Evolutionary conservation across 176 grass and related monocot genomes (phyloP).

Genomic region (Rhynchospora pubera): DNA sequence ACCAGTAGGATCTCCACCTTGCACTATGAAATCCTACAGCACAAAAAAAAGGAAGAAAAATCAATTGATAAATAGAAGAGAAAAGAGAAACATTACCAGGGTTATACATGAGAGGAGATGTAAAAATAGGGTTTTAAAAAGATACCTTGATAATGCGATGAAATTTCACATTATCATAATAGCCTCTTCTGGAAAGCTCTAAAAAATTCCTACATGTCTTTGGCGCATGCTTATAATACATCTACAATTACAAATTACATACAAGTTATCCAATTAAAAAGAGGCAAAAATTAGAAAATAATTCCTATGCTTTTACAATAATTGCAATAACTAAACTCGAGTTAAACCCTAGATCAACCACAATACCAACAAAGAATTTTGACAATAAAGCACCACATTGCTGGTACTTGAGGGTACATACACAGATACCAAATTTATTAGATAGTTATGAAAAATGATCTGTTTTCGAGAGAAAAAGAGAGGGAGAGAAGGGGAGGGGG

Average conservation of each 20-base stretch:
- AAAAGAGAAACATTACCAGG: not conserved
- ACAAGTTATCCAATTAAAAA: not conserved
- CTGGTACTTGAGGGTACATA: not conserved
- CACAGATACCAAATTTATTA: not conserved
- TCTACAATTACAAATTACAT: conserved; percentile 34
- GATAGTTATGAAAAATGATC: not conserved
- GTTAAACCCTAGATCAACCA: not conserved
- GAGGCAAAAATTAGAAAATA: not conserved
- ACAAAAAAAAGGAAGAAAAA: not conserved
- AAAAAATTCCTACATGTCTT: conserved; percentile 96
- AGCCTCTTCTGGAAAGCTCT: conserved; percentile 69
- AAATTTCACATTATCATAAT: conserved; percentile 85
- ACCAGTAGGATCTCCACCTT: conserved; percentile 94
- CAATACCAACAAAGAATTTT: not conserved
- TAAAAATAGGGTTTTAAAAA: not conserved
- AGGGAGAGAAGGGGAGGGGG: not conserved
- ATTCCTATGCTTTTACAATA: not conserved
- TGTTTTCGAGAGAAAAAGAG: not conserved
- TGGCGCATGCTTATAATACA: conserved; percentile 96
- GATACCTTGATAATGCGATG: conserved; percentile 93
- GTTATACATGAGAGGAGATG: not conserved
- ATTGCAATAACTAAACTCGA: not conserved
- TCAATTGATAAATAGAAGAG: not conserved
- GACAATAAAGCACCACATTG: not conserved
- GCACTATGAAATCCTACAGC: conserved; percentile 86